Evolutionary conservation across 768 basidiomycete species (phyloP).

Genomic region (Chlorophyllum brunneum): DNA sequence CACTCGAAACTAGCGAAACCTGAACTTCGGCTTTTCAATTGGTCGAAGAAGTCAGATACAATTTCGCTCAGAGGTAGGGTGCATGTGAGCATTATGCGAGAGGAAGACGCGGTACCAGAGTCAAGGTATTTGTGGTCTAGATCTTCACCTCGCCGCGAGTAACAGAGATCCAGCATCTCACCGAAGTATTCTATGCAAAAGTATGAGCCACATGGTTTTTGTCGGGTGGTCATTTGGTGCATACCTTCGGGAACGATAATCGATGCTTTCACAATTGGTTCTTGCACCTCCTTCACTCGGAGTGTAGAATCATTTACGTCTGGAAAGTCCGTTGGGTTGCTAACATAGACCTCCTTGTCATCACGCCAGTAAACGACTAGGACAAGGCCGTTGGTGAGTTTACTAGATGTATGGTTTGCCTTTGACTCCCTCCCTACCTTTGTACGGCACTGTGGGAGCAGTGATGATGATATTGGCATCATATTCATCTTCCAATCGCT

Average conservation of each 20-base stretch:
- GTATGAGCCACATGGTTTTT: not conserved
- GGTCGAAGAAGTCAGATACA: conserved; percentile 93
- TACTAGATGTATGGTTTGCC: not conserved
- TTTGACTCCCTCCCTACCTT: conserved; percentile 43
- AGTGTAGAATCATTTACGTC: conserved; percentile 62
- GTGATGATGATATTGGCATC: conserved; percentile 94
- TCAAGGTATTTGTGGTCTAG: conserved; percentile 86
- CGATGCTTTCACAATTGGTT: conserved; percentile 89
- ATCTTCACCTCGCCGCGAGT: conserved; percentile 76
- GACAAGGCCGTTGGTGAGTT: not conserved
- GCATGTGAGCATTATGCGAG: conserved; percentile 79
- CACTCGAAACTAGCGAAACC: conserved; percentile 93
- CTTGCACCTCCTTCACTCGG: conserved; percentile 75
- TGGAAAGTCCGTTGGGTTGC: conserved; percentile 96
- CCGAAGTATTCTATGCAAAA: conserved; percentile 75
- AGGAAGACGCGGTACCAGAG: conserved; percentile 40
- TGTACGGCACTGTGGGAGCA: conserved; percentile 93
- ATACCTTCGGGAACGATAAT: conserved; percentile 92
- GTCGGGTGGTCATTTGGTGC: not conserved
- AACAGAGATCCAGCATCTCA: conserved; percentile 94
- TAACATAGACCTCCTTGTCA: conserved; percentile 54
- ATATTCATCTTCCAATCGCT: conserved; percentile 95
- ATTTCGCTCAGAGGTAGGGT: conserved; percentile 88
- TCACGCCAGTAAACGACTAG: conserved; percentile 71
- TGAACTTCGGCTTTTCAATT: conserved; percentile 88